Evolutionary conservation across 1,284 basidiomycete species (phyloP).

Genomic region (Sphaerobolus stellatus): DNA sequence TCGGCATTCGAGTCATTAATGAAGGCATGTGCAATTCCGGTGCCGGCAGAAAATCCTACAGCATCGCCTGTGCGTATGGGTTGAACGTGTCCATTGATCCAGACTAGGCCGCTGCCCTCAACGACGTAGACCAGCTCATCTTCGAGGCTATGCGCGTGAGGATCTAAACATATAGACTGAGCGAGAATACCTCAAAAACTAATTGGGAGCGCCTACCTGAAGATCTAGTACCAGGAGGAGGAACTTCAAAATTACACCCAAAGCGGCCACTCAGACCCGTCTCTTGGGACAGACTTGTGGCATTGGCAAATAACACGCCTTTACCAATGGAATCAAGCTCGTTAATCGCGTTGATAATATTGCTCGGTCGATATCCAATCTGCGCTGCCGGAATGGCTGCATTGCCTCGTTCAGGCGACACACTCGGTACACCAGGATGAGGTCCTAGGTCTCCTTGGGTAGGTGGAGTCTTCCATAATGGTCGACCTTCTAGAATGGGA

Average conservation of each 20-base stretch:
- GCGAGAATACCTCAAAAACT: neutral
- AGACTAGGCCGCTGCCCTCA: slow-evolving; percentile 17
- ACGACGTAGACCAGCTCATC: slow-evolving; percentile 23
- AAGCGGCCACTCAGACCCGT: slow-evolving; percentile 20
- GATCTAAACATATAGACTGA: slow-evolving; percentile 13
- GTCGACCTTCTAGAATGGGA: neutral
- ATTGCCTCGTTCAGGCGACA: slow-evolving; percentile 11
- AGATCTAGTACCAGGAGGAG: slow-evolving; percentile 20
- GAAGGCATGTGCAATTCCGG: slow-evolving; percentile 21
- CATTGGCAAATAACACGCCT: slow-evolving; percentile 21
- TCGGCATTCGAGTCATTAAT: slow-evolving; percentile 23
- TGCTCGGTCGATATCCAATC: slow-evolving; percentile 19
- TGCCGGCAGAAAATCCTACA: slow-evolving; percentile 23
- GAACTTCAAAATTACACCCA: slow-evolving; percentile 21
- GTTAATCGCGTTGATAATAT: slow-evolving; percentile 17
- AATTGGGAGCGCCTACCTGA: slow-evolving; percentile 15
- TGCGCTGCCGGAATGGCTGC: slow-evolving; percentile 12
- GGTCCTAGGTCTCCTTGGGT: slow-evolving; percentile 18
- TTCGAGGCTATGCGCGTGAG: slow-evolving; percentile 24
- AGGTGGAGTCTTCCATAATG: slow-evolving; percentile 14
- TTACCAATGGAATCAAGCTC: slow-evolving; percentile 17
- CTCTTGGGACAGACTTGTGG: slow-evolving; percentile 21
- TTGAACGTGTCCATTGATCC: slow-evolving; percentile 21
- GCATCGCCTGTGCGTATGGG: slow-evolving; percentile 20
- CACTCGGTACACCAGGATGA: slow-evolving; percentile 20